Evolutionary conservation across 2,329 filamentous ascomycete genomes (phyloP), one percentile per base, ranked within the genome.

Genomic region (Botrytis medusae): DNA sequence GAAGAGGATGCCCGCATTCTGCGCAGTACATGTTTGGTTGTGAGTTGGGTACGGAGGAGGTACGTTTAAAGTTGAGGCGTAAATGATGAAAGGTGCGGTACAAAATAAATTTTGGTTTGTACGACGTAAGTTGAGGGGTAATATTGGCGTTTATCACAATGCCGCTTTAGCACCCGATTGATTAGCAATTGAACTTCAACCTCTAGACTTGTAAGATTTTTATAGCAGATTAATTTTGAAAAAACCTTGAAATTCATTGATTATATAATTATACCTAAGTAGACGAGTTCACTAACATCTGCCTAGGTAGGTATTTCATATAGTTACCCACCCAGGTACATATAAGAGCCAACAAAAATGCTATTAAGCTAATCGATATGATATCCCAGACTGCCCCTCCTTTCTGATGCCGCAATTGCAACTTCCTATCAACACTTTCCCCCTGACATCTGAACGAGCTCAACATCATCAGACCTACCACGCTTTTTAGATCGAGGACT

Each of bases 1-100:
- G 79, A 22, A 80, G 76, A 10, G 75, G 76, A 67, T 78, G 74
- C 20, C 77, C 77, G 72, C 79, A 80, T 77, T 80, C 77, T 69
- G 76, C 78, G 69, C 79, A 80, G 69, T 78, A 76, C 78, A 79
- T 80, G 67, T 72, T 72, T 34, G 40, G 25, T 57, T 20, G 48
- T 57, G 7, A 9, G 10, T 57, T 69, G 18, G 37, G 54, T 32
- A 14, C 42, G 29, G 20, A 69, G 46, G 25, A n/a, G 9, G 16
- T 62, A 59, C 48, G 40, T 51, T n/a, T 9, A 54, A 29, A 54
- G 37, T 34, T 51, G 48, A 59, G 34, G 40, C 18, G 22, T 20
- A n/a, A 32, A 57, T 48, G 42, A 18, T 42, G 25, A 32, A 71
- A 70, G 22, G n/a, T 64, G 59, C 18, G 18, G 57, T 57, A 32